These are phyloP conservation scores for Boletus sensibilis DNA, from an alignment of 768 basidiomycete genomes.

Conservation along the genomic window DNA sequence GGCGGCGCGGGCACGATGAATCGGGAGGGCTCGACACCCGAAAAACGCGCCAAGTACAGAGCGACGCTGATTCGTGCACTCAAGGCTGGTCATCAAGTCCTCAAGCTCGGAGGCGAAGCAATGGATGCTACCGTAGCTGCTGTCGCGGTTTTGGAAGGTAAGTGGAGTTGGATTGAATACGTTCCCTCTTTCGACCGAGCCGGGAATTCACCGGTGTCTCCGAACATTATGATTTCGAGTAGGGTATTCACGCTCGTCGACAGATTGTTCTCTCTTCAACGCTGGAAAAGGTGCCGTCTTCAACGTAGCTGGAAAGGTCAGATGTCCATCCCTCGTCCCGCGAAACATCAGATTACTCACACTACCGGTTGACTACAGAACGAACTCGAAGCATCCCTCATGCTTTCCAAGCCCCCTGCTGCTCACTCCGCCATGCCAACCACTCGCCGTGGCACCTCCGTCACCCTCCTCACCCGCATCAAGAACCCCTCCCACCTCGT, in stretches of 20 bases:
- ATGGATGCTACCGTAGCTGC: conserved; percentile 82
- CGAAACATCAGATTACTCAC: background rate
- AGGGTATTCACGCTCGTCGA: background rate
- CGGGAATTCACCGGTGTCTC: background rate
- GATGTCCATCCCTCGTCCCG: background rate
- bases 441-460: conserved; percentile 59
- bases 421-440: conserved; percentile 58
- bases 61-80: conserved; percentile 54
- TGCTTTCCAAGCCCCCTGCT: conserved; percentile 75
- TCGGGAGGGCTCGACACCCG: conserved; percentile 54
- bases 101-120: conserved; percentile 70
- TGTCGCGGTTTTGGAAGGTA: conserved; percentile 72
- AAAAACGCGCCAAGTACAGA: conserved; percentile 58
- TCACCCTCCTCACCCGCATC: conserved; percentile 63
- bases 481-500: conserved; percentile 75
- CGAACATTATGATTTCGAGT: background rate
- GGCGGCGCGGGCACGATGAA: conserved; percentile 78
- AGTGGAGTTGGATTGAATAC: background rate
- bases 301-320: conserved; percentile 74
- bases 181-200: background rate
- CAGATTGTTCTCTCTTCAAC: conserved; percentile 79
- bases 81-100: conserved; percentile 58
- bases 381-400: conserved; percentile 79
- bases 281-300: conserved; percentile 81
- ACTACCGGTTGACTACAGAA: conserved; percentile 43